Conservation (phyloP, 192 early-diverging fungal genomes). For the Chytriomyces confervae region DNA sequence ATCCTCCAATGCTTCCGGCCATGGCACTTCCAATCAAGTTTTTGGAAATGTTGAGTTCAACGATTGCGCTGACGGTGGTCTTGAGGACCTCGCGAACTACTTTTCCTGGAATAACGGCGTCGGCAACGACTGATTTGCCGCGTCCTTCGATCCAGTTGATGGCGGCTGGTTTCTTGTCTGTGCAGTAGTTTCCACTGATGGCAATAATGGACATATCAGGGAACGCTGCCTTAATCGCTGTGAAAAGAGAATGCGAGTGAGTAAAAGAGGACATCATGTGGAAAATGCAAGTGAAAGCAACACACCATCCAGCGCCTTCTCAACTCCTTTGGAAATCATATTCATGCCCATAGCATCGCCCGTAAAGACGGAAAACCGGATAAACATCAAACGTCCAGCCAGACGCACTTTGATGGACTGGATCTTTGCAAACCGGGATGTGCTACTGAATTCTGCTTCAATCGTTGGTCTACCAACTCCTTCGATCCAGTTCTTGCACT, state of each 20-base stretch:
- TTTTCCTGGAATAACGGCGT: constrained; percentile 80
- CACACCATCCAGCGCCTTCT: constrained; percentile 71
- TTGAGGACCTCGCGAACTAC: constrained; percentile 84
- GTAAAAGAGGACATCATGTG: not conserved
- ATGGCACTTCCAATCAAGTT: constrained; percentile 94
- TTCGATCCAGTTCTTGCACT: constrained; percentile 78
- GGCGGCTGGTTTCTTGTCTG: constrained; percentile 94
- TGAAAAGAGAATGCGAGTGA: not conserved
- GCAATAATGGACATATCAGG: constrained; percentile 79
- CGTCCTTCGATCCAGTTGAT: constrained; percentile 98
- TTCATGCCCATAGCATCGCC: constrained; percentile 99
- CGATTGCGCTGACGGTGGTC: constrained; percentile 79
- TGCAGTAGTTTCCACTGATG: constrained; percentile 92
- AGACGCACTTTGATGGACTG: constrained; percentile 80
- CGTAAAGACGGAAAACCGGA: constrained; percentile 88
- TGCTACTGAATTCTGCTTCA: constrained; percentile 82
- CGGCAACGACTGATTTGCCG: constrained; percentile 89
- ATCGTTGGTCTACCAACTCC: constrained; percentile 62
- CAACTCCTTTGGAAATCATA: constrained; percentile 96
- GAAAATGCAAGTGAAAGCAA: constrained; percentile 36
- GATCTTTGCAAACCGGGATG: constrained; percentile 86
- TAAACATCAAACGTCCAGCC: constrained; percentile 81
- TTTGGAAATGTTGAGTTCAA: constrained; percentile 83
- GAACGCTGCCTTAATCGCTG: constrained; percentile 55
- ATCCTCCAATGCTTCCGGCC: constrained; percentile 89